Evolutionary conservation across 2,329 filamentous ascomycete genomes (phyloP), one percentile per base, ranked within the genome.

Genomic region (Penicillium occitanis): DNA sequence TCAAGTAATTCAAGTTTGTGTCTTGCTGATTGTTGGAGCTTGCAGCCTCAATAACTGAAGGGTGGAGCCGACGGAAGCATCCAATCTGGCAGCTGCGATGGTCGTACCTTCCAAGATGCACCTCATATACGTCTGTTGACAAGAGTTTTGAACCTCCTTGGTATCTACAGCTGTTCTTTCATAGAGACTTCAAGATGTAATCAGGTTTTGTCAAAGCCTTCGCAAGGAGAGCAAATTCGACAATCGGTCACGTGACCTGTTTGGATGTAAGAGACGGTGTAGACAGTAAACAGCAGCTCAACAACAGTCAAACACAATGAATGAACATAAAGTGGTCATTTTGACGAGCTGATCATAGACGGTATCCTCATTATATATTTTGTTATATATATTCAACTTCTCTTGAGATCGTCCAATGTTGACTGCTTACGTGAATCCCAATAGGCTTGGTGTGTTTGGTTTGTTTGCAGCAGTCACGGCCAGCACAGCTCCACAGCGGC

Each of bases 401-500:
- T 14, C 22, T 50, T 25, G 19, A 48, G 11, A 50, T 50, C 10
- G 11, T 25, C 19, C 5, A 5, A 19, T 19, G 51, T 35, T 53
- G 28, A 53, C 10, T 2, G 57, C 35, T 59, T 42, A 59, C 57
- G 57, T 59, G 57, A 59, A 28, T 19, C 19, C 6, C 19, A n/a
- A 14, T 5, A 22, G 51, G 28, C 30, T 30, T n/a, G n/a, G 33
- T n/a, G 13, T 59, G 57, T 60, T 60, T 60, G 57, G 6, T 13
- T 60, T 4, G 57, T 60, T 60, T 60, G 57, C 57, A 58, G 57
- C 57, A 60, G 57, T n/a, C 55, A 60, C 57, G 37, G 30, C 57
- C 48, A 5, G 22, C 48, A 40, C n/a, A 64, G 62, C 62, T 64
- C 61, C 61, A 63, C 61, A 40, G 61, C 61, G 61, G 61, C 61